phyloP scores from a whole-genome alignment of 78 protist species.

The Isochrysis galbana region DNA sequence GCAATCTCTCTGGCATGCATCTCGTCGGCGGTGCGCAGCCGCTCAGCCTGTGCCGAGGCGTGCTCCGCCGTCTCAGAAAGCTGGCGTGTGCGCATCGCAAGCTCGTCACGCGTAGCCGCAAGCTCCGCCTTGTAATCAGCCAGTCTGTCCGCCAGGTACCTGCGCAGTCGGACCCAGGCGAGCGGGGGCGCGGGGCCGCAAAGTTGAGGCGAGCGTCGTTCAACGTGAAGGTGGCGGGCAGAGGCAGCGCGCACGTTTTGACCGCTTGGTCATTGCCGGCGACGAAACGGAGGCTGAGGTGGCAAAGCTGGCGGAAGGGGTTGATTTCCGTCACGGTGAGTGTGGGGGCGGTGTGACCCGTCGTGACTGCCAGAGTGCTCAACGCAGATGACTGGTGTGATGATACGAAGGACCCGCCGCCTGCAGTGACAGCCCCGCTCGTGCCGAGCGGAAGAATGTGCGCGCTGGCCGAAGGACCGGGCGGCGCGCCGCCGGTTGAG shows the following conservation, averaged over 20 bases:
- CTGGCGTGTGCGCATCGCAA: no score
- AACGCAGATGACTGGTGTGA: no score
- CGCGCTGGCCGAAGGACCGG: not conserved
- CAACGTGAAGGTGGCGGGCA: no score
- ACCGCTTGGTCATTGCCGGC: not conserved
- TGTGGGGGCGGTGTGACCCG: not conserved
- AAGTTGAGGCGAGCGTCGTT: no score
- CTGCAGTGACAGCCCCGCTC: no score
- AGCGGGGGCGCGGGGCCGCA: no score
- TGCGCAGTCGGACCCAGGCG: no score
- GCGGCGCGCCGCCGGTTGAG: not conserved
- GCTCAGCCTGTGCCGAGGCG: not conserved
- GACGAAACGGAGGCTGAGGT: not conserved
- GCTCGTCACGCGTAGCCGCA: not conserved
- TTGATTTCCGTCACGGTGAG: not conserved
- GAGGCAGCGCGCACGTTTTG: no score
- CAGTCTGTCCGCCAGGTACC: not conserved
- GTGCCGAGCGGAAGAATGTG: no score
- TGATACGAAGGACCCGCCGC: no score
- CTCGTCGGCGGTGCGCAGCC: not conserved
- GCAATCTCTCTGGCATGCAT: no score
- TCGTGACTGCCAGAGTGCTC: not conserved
- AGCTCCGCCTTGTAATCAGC: not conserved
- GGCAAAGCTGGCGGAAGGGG: conserved; percentile 13
- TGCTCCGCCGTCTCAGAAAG: no score